Conservation (phyloP, 768 basidiomycete species). For the Lyophyllum atratum region DNA sequence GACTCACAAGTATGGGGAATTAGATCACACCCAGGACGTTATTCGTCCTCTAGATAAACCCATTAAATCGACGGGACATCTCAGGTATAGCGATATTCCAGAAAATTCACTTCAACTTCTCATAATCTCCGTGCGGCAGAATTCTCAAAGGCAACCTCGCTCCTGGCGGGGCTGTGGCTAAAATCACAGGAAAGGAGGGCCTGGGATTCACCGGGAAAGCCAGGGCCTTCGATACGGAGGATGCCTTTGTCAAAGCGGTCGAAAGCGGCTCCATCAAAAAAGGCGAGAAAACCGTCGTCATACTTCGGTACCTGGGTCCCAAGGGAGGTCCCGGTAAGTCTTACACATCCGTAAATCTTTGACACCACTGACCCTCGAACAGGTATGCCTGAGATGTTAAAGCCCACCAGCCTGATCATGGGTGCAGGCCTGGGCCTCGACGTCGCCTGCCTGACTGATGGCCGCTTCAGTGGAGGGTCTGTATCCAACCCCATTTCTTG, state of each 20-base stretch:
- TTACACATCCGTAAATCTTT: slow-evolving; percentile 20
- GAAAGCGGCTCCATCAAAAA: slow-evolving; percentile 87
- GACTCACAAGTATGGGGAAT: slow-evolving; percentile 77
- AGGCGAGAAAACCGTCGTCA: slow-evolving; percentile 96
- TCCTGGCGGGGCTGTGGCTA: slow-evolving; percentile 93
- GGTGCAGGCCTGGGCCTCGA: slow-evolving; percentile 95
- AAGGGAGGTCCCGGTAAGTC: slow-evolving; percentile 91
- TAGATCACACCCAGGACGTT: slow-evolving; percentile 77
- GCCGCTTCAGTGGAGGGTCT: slow-evolving; percentile 97
- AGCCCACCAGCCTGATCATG: slow-evolving; percentile 97
- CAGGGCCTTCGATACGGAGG: slow-evolving; percentile 89
- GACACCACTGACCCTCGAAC: slow-evolving; percentile 16
- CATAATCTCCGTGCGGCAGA: slow-evolving; percentile 39
- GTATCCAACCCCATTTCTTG: slow-evolving; percentile 30
- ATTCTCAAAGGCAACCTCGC: slow-evolving; percentile 92
- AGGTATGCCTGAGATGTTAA: slow-evolving; percentile 99
- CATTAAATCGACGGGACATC: slow-evolving; percentile 88
- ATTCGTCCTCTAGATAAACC: slow-evolving; percentile 86
- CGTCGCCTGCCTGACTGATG: slow-evolving; percentile 96
- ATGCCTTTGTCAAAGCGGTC: slow-evolving; percentile 84
- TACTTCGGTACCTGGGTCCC: slow-evolving; percentile 94
- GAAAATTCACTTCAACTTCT: slow-evolving; percentile 9
- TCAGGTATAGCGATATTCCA: slow-evolving; percentile 55
- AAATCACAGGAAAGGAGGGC: slow-evolving; percentile 97
- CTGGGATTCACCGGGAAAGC: slow-evolving; percentile 89